Evolutionary conservation across 169 alveolate genomes (phyloP).

Genomic region (Eimeria praecox): DNA sequence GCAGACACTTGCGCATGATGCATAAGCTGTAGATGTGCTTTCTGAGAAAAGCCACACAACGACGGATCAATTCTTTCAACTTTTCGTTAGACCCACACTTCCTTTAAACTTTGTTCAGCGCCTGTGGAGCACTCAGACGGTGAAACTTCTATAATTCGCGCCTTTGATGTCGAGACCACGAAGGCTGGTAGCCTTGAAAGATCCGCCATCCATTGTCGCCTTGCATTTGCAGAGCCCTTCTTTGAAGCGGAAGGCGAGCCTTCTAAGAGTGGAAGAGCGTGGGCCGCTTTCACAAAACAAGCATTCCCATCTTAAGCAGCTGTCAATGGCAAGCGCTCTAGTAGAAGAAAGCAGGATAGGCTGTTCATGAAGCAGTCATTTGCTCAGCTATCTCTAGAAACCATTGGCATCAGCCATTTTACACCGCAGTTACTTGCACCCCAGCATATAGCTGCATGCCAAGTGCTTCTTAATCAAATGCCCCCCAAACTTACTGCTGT

Average conservation of each 20-base stretch:
- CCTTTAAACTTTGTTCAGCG: conserved; percentile 7
- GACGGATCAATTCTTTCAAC: background rate
- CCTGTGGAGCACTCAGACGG: background rate
- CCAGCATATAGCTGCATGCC: background rate
- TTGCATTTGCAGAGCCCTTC: conserved; percentile 27
- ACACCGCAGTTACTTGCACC: background rate
- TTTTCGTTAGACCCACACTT: background rate
- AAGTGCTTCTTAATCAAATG: background rate
- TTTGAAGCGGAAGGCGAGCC: conserved; percentile 12
- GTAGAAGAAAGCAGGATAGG: background rate
- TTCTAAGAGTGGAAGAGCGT: conserved; percentile 12
- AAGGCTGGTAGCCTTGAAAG: conserved; percentile 16
- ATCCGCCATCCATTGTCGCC: conserved; percentile 39
- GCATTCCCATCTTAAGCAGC: background rate
- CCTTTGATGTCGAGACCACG: conserved; percentile 39
- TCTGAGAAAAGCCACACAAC: background rate
- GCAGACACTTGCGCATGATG: background rate
- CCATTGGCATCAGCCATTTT: background rate
- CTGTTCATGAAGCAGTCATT: background rate
- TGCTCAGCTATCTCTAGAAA: background rate
- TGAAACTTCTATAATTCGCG: conserved; percentile 30
- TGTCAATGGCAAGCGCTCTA: background rate
- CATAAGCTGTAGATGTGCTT: background rate
- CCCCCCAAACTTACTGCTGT: background rate
- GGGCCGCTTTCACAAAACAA: conserved; percentile 3